Evolutionary conservation across 176 grass and related monocot species (phyloP).

Genomic region (Chrysopogon serrulatus): DNA sequence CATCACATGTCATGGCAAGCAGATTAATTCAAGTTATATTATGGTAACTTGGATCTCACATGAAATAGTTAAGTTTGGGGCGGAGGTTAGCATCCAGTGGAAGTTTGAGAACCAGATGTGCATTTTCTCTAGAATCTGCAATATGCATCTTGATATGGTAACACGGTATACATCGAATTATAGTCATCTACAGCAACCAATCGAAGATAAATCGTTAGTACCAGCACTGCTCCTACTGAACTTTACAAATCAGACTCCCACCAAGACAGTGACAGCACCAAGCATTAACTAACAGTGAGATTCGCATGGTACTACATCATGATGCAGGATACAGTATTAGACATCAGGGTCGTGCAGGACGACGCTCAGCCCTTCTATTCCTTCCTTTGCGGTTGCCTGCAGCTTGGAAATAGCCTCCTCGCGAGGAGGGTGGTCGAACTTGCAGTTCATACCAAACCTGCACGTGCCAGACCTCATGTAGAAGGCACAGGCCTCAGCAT

Average conservation of each 20-base stretch:
- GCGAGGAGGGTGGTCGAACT: constrained; percentile 80
- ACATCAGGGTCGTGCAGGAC: not conserved
- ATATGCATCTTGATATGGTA: not conserved
- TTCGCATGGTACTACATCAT: not conserved
- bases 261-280: not conserved
- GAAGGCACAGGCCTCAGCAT: constrained; percentile 55
- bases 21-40: not conserved
- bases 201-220: not conserved
- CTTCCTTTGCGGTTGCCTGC: constrained; percentile 26
- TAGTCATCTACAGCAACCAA: not conserved
- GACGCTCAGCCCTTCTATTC: not conserved
- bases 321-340: too few species aligned
- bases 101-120: not conserved
- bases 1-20: not conserved
- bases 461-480: constrained; percentile 88
- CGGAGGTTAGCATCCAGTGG: not conserved
- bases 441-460: constrained; percentile 68
- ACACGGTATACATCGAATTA: not conserved
- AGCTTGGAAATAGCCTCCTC: constrained; percentile 54
- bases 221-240: not conserved
- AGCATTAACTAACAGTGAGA: not conserved
- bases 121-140: not conserved
- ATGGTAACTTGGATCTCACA: not conserved
- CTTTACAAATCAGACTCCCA: not conserved
- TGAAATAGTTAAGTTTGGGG: too few species aligned